Evolutionary conservation across 805 yeast species (phyloP), one percentile per base, ranked within the genome.

Genomic region (Teunomyces lycoperdinae): DNA sequence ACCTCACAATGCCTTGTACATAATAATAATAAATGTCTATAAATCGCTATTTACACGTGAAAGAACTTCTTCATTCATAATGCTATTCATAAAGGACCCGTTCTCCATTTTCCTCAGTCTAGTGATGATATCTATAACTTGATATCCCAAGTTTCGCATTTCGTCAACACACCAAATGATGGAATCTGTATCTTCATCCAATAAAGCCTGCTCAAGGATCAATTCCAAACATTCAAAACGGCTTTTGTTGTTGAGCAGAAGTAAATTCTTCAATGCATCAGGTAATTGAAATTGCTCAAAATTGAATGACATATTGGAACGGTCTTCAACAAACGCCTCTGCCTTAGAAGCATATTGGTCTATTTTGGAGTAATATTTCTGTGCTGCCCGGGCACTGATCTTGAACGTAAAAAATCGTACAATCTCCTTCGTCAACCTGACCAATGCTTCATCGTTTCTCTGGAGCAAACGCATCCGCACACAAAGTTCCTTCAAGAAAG

Each of bases 121-220:
- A 24, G 9, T 11, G 10, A 50, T 42, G 7, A 58, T 47, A n/a
- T 60, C 61, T 20, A 50, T 34, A 11, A 64, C 44, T 17, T 53
- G 44, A 27, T 59, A 46, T 2, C 76, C 76, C 29, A 58, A 45
- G 9, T 47, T 42, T 43, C 68, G 58, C 48, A 70, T 54, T 49
- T 68, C 74, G 6, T 57, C 53, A 4, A 64, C 57, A 33, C 58
- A 55, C 76, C 76, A 71, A 20, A 45, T 24, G 3, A 67, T 32
- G 7, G 60, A 49, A 2, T 46, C 50, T 4, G 13, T 5, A 42
- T 71, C 70, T 11, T 58, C 49, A 9, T 62, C 62, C 35, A 36
- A 32, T 2, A 61, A 32, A 2, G 74, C 68, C 20, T 54, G 55
- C 7, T 44, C 36, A 10, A 63, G 49, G 2, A 70, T 60, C 1